Conservation (phyloP, 192 early-diverging fungal species). For the Linnemannia hyalina region DNA sequence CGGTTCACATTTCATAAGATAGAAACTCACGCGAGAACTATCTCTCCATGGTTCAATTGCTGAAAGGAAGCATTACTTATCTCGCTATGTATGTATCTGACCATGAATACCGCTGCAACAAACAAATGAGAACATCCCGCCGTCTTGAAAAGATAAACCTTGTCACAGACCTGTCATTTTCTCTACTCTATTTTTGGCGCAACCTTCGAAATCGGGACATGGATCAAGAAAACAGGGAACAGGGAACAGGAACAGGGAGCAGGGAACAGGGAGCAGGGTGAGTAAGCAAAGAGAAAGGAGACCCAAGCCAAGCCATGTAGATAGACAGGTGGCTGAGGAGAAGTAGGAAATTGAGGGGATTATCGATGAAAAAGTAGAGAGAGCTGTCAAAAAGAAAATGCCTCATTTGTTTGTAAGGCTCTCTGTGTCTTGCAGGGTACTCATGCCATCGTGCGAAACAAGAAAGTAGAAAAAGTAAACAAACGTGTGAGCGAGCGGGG, state of each 20-base stretch:
- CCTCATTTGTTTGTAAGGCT: not conserved
- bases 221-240: not conserved
- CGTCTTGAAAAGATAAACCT: too few relatives aligned
- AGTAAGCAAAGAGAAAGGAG: not conserved
- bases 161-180: too few relatives aligned
- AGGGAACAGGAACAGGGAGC: not conserved
- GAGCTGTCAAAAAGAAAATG: conserved; percentile 5
- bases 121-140: too few relatives aligned
- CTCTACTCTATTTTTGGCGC: not conserved
- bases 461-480: not conserved
- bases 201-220: not conserved
- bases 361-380: not conserved
- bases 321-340: not conserved
- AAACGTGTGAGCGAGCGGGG: not conserved
- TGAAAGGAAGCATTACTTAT: too few relatives aligned
- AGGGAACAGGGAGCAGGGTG: not conserved
- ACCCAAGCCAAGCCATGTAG: too few relatives aligned
- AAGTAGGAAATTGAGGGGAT: not conserved
- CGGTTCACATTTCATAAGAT: too few relatives aligned
- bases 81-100: too few relatives aligned
- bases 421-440: not conserved
- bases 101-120: too few relatives aligned
- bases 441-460: not conserved
- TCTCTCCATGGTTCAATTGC: too few relatives aligned
- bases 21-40: too few relatives aligned